Conservation (phyloP, 441 rosid genomes). For the Brassica balearica region DNA sequence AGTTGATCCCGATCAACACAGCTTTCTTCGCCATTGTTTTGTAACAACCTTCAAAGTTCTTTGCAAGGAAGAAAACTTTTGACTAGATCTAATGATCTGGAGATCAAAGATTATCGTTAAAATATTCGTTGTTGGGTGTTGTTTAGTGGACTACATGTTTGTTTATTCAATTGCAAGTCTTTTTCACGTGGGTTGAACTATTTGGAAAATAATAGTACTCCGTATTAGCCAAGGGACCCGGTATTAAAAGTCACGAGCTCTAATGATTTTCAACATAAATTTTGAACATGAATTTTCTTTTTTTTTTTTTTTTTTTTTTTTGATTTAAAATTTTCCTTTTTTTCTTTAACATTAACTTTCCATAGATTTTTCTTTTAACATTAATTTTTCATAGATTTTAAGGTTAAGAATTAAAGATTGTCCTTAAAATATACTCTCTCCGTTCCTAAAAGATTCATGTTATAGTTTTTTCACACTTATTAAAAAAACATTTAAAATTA, state of each 20-base stretch:
- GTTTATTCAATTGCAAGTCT: background rate
- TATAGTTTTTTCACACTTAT: too few species aligned
- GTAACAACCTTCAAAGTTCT: background rate
- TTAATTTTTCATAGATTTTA: background rate
- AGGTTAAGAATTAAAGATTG: background rate
- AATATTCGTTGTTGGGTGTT: conserved; percentile 11
- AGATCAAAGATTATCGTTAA: conserved; percentile 1
- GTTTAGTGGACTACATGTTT: conserved; percentile 23
- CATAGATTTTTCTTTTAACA: background rate
- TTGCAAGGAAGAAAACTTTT: background rate
- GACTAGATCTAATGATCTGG: conserved; percentile 12
- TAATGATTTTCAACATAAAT: background rate
- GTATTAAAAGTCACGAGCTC: background rate
- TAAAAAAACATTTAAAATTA: too few species aligned
- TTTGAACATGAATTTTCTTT: background rate
- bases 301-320: background rate
- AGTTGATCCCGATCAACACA: conserved; percentile 75
- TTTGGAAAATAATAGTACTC: background rate
- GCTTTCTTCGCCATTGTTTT: conserved; percentile 64
- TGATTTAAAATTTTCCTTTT: background rate
- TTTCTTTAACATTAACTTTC: background rate
- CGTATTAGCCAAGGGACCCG: background rate
- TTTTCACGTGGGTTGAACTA: conserved; percentile 7
- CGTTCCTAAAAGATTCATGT: too few species aligned
- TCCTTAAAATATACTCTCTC: too few species aligned